Evolutionary conservation across 495 filamentous ascomycete genomes (phyloP).

Genomic region (Penicillium arizonense): DNA sequence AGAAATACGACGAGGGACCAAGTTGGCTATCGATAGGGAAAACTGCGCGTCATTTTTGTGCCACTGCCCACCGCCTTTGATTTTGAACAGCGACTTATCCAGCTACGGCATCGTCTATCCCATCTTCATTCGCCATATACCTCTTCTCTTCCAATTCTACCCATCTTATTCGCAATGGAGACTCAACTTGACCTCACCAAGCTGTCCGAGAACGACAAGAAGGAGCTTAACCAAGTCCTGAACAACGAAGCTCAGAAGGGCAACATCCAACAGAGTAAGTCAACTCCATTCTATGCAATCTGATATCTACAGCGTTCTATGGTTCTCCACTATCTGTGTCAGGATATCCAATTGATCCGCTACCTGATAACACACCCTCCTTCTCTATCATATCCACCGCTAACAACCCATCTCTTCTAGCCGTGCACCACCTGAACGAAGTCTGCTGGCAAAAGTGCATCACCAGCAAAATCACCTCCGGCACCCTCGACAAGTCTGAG

Average conservation of each 20-base stretch:
- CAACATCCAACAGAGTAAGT: slow-evolving; percentile 75
- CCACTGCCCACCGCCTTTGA: slow-evolving; percentile 29
- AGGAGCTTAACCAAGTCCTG: slow-evolving; percentile 81
- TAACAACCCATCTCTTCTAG: slow-evolving; percentile 36
- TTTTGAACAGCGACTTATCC: slow-evolving; percentile 14
- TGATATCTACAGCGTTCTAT: neutral
- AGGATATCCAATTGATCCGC: too few relatives aligned
- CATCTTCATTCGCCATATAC: neutral
- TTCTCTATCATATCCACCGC: neutral
- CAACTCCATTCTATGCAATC: neutral
- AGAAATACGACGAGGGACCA: neutral
- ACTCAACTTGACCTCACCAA: slow-evolving; percentile 59
- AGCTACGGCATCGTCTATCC: neutral
- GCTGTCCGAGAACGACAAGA: slow-evolving; percentile 79
- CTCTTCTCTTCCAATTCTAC: slow-evolving; percentile 1
- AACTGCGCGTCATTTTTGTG: slow-evolving; percentile 33
- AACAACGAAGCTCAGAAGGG: slow-evolving; percentile 77
- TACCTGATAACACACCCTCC: neutral
- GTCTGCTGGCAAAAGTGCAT: slow-evolving; percentile 93
- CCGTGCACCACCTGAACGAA: slow-evolving; percentile 80
- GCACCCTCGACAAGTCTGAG: slow-evolving; percentile 70
- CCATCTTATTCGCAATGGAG: slow-evolving; percentile 32
- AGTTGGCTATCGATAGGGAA: slow-evolving; percentile 10
- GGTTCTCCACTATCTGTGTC: too few relatives aligned
- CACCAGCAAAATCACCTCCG: slow-evolving; percentile 60